phyloP scores from a whole-genome alignment of 768 basidiomycete genomes.

The Amanita molliuscula region DNA sequence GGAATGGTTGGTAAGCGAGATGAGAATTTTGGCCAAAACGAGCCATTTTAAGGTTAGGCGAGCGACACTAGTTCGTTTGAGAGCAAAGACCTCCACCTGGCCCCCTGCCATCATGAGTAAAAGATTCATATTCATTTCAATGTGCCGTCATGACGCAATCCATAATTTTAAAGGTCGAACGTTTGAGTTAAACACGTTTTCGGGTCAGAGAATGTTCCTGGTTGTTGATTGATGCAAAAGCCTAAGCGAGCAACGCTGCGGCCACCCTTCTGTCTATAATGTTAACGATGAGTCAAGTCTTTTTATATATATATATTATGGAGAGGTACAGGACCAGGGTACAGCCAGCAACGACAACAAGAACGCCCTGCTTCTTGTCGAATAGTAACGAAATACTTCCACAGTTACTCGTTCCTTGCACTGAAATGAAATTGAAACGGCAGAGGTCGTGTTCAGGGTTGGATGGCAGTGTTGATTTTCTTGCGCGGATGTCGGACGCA shows the following conservation, averaged over 20 bases:
- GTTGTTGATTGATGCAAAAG: too few species aligned
- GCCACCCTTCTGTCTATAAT: too few species aligned
- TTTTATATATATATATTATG: background rate
- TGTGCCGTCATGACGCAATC: background rate
- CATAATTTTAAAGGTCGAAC: background rate
- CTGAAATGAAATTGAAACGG: background rate
- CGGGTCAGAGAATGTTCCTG: background rate
- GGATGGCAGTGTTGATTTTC: background rate
- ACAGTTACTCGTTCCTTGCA: background rate
- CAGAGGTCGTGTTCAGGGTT: background rate
- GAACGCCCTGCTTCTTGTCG: background rate
- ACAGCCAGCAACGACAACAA: background rate
- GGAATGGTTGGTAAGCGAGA: background rate
- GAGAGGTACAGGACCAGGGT: background rate
- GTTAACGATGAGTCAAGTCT: background rate
- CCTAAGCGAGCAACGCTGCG: too few species aligned
- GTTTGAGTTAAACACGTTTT: background rate
- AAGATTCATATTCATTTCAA: background rate
- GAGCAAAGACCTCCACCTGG: background rate
- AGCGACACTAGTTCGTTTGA: background rate
- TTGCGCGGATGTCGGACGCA: background rate
- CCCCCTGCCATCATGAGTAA: background rate
- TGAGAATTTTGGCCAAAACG: background rate
- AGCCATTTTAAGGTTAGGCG: background rate
- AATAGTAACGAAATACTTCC: background rate